Evolutionary conservation across 345 rosid genomes (phyloP), one percentile per base, ranked within the genome.

Genomic region (Populus deltoides): DNA sequence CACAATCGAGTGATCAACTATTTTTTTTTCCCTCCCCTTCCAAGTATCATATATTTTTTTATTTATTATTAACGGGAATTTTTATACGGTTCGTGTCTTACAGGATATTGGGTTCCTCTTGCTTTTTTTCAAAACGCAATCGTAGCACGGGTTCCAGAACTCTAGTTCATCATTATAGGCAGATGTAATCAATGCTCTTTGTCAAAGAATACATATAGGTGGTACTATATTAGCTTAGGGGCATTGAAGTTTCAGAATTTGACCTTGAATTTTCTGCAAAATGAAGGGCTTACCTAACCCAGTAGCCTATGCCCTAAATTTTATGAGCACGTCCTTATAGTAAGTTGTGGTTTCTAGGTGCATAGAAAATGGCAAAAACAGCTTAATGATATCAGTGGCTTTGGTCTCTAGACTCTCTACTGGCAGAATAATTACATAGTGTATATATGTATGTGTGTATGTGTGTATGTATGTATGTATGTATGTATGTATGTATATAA

Each of bases 251-350:
- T 47, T 41, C 53, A 13, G 18, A 15, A 12, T 15, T 47, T 47
- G 12, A 15, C 18, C 53, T 39, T 39, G 8, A 70, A 45, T 45
- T 43, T 22, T n/a, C 33, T 70, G 16, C 3, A 24, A 20, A 41
- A 69, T 8, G 43, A 43, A n/a, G 57, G 12, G 27, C 20, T 0
- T 43, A 4, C 15, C 22, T 24, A 8, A 24, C 22, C 11, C 6
- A 39, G 55, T 27, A 13, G 43, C 27, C 33, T 7, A 66, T 22
- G 36, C 75, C 66, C 75, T 35, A 59, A 59, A 73, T 59, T 73
- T 73, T 73, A 73, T 73, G 68, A 73, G 76, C 25, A 59, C 68
- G 35, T 55, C 47, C 47, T 72, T 49, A 15, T 57, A 29, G 22
- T 10, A 24, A 18, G 66, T 33, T 10, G 11, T 53, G 27, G 8